Conservation (phyloP, 2,329 filamentous ascomycete species). For the Aspergillus arachidicola region DNA sequence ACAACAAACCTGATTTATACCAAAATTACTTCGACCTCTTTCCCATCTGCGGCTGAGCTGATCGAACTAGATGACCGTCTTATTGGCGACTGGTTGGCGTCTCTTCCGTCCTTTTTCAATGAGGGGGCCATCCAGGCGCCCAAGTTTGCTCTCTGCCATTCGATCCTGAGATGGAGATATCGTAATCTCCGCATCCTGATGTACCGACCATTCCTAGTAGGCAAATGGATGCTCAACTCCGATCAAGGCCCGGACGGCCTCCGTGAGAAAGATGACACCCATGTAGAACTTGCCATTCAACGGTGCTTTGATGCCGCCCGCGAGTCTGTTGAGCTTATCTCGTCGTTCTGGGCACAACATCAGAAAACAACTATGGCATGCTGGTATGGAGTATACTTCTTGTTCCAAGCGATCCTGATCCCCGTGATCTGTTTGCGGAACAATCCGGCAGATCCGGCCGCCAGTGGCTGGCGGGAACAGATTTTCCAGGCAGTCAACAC, state of each 20-base stretch:
- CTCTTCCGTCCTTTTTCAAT: slow-evolving; percentile 32
- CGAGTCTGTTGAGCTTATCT: neutral
- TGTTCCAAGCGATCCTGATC: slow-evolving; percentile 38
- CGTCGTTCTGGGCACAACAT: slow-evolving; percentile 28
- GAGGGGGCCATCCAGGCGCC: slow-evolving; percentile 23
- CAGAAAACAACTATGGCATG: slow-evolving; percentile 30
- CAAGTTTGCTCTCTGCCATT: slow-evolving; percentile 27
- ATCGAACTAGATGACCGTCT: slow-evolving; percentile 27
- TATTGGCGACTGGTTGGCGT: slow-evolving; percentile 31
- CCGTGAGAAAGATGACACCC: neutral
- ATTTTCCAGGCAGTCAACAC: neutral
- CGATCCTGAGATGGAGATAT: slow-evolving; percentile 34
- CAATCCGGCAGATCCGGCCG: neutral
- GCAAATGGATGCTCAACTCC: slow-evolving; percentile 16
- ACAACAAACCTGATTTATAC: slow-evolving; percentile 34
- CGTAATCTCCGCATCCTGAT: slow-evolving; percentile 38
- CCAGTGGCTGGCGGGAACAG: neutral
- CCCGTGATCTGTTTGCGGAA: slow-evolving; percentile 7
- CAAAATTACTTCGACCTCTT: slow-evolving; percentile 34
- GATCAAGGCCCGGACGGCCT: neutral
- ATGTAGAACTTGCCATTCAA: neutral
- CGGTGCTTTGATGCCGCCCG: neutral
- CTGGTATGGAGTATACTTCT: slow-evolving; percentile 39
- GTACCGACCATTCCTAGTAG: slow-evolving; percentile 34
- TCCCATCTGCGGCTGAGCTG: slow-evolving; percentile 32